These are phyloP conservation scores for Malassezia obtusa DNA, from an alignment of 1,284 basidiomycete species.

Conservation along the genomic window DNA sequence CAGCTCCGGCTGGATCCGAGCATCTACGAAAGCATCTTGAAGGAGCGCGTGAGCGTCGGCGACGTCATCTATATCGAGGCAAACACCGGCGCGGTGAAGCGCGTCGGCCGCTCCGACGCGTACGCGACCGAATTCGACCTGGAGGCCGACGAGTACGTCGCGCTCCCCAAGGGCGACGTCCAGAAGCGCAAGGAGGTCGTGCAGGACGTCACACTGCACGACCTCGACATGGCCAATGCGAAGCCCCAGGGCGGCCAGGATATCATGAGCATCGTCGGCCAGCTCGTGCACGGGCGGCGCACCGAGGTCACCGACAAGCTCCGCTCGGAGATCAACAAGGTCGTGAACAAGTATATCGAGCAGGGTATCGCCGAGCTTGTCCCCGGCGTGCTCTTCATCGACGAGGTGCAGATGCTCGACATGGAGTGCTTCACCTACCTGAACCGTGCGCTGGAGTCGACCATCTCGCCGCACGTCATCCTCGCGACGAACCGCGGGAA, in stretches of 20 bases:
- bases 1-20: conserved; percentile 86
- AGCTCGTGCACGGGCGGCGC: conserved; percentile 80
- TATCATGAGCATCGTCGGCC: conserved; percentile 98
- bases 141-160: conserved; percentile 95
- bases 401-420: conserved; percentile 99
- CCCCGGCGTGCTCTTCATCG: conserved; percentile 94
- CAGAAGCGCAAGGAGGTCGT: conserved; percentile 96
- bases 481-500: conserved; percentile 92
- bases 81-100: conserved; percentile 92
- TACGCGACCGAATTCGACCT: conserved; percentile 98
- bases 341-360: conserved; percentile 95
- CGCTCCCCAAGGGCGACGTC: conserved; percentile 92
- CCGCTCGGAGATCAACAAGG: conserved; percentile 87
- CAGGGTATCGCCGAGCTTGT: conserved; percentile 96
- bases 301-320: conserved; percentile 97
- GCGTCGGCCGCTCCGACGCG: conserved; percentile 91
- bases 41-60: conserved; percentile 91
- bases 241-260: conserved; percentile 88
- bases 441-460: conserved; percentile 86
- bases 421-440: conserved; percentile 99
- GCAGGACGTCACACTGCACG: conserved; percentile 91
- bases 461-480: conserved; percentile 93
- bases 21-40: conserved; percentile 93
- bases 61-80: conserved; percentile 94
- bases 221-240: conserved; percentile 92